A percentile compares a stretch with the other conserved stretches of the same genome.
Evolutionary conservation across 2,329 filamentous ascomycete genomes (phyloP).

Genomic region (Exutisphaerella laricina): DNA sequence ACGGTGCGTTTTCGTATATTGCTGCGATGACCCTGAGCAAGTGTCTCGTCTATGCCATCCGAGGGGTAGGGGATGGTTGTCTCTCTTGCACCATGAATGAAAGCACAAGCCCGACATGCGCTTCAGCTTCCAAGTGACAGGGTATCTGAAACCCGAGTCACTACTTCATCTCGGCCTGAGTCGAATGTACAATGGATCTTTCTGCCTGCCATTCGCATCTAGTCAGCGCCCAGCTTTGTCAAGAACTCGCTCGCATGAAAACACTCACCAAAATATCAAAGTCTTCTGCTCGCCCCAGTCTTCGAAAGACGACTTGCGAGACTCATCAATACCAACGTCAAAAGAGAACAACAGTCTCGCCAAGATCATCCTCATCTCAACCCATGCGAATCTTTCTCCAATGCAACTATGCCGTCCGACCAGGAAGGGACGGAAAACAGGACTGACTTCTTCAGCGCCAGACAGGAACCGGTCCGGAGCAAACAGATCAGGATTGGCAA

Average conservation of each 20-base stretch:
- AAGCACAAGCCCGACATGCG: too few species aligned
- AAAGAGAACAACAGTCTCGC: neutral
- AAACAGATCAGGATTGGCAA: neutral
- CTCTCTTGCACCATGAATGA: too few species aligned
- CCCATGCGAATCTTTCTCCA: slow-evolving; percentile 8
- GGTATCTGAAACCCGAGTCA: too few species aligned
- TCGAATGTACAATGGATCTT: neutral
- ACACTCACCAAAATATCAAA: slow-evolving; percentile 6
- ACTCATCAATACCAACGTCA: slow-evolving; percentile 1
- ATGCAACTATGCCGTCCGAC: slow-evolving; percentile 3
- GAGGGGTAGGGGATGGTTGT: too few species aligned
- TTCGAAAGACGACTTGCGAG: neutral
- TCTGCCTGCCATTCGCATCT: neutral
- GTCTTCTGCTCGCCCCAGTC: slow-evolving; percentile 8
- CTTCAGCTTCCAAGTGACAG: too few species aligned
- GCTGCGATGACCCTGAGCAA: too few species aligned
- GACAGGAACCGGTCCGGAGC: slow-evolving; percentile 4
- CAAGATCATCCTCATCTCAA: slow-evolving; percentile 4
- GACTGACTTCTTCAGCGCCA: neutral
- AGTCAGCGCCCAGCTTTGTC: neutral
- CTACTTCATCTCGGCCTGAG: neutral
- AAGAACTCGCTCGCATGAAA: too few species aligned
- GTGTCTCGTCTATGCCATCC: too few species aligned
- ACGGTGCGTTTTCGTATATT: too few species aligned
- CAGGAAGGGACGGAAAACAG: slow-evolving; percentile 2